Evolutionary conservation across 108 stramenopile genomes (phyloP), one percentile per base, ranked within the genome.

Genomic region (Heterococcus sp.): DNA sequence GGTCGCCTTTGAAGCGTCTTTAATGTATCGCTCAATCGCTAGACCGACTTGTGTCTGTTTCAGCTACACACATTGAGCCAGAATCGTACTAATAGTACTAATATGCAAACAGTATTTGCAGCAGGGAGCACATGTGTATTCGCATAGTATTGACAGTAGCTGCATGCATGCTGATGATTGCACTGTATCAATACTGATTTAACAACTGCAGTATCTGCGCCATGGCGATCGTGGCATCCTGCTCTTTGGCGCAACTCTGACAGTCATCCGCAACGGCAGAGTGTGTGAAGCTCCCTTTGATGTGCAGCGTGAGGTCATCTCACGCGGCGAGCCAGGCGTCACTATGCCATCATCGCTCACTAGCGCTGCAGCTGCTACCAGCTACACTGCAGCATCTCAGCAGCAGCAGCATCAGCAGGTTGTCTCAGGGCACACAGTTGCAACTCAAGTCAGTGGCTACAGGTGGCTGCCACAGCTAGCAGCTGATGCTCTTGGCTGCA

Each of bases 401-500:
- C 34, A 76, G 68, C 68, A 14, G 68, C 5, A 69, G 40, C 35
- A n/a, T n/a, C n/a, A n/a, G n/a, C n/a, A n/a, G n/a, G n/a, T n/a
- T n/a, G n/a, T n/a, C n/a, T 4, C 35, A 33, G 34, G 32, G 65
- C 94, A 95, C 74, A 72, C 89, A 14, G 74, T 97, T 27, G 94
- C 94, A 66, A 76, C 96, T 3, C 96, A 97, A 74, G 72, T 96
- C 21, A 90, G 93, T 11, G 96, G 95, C 31, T 95, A 94, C 76
- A 82, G 85, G 35, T 97, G 96, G 96, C 66, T 94, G 29, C 90
- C 87, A 29, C 69, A 78, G 77, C 68, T 78, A 0, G 89, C 86
- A 2, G 90, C 95, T 1, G 94, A 97, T 75, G 85, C 87, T 35
- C 90, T 92, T n/a, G 95, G 96, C 8, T 84, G 91, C 33, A 85